Evolutionary conservation across 2,329 filamentous ascomycete species (phyloP), one percentile per base, ranked within the genome.

Genomic region (Setomelanomma holmii): DNA sequence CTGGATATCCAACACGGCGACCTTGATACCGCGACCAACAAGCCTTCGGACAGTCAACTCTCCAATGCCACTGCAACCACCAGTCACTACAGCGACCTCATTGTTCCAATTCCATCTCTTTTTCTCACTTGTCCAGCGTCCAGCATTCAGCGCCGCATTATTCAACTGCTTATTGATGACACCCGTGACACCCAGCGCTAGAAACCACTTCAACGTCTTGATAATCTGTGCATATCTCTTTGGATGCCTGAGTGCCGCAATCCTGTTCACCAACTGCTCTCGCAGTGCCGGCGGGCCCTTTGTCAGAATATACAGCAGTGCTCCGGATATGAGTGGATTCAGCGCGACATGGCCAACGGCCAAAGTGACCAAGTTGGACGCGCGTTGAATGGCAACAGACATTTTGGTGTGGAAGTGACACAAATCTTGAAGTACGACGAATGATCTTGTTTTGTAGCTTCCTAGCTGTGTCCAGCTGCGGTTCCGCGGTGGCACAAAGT

Each of bases 41-140:
- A 75, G 44, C 4, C 64, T 56, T 51, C 64, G 65, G 2, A 71
- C 72, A 1, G 69, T 49, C 41, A 71, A 45, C 40, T 61, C 56
- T n/a, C 73, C 73, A 46, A 76, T 73, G 5, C 73, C 73, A 41
- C 65, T 67, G 45, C 70, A 72, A 2, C 73, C 73, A 8, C 73
- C 73, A 2, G 73, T 76, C 1, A 76, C 59, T 23, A 75, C 71
- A 2, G 69, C 72, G 10, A 76, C 53, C 43, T 76, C 73, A 5
- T 59, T 34, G 4, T 54, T 60, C 67, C 65, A 74, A 2, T 63
- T 58, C 73, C 73, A 75, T 10, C 61, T 59, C 41, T 69, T 64
- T 53, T 71, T 72, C 51, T 73, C 67, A 5, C 69, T 70, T 41
- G 58, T 63, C 10, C 75, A 43, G 11, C 72, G 69, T 65, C 75